These are phyloP conservation scores for Evansstolkia leycettana DNA, from an alignment of 495 filamentous ascomycete genomes.

Conservation along the genomic window DNA sequence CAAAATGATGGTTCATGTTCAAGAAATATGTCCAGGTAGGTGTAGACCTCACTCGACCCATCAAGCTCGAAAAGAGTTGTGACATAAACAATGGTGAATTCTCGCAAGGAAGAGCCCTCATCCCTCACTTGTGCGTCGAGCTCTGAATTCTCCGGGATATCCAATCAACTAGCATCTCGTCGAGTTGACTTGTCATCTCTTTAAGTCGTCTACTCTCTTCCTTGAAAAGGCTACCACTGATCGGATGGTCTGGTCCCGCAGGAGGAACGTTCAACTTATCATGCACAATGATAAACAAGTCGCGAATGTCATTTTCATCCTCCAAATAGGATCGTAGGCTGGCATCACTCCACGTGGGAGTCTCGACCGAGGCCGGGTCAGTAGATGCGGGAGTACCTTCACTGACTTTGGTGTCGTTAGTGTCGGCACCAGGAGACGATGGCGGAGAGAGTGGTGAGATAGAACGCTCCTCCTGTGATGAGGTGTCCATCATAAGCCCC, in stretches of 20 bases:
- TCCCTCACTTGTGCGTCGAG: conserved; percentile 6
- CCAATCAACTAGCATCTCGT: conserved; percentile 78
- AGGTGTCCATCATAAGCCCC: conserved; percentile 50
- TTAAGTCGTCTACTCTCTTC: conserved; percentile 71
- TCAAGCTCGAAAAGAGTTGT: too few relatives aligned
- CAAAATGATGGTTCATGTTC: conserved; percentile 5
- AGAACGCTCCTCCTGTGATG: conserved; percentile 49
- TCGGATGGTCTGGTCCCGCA: conserved; percentile 67
- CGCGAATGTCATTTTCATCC: conserved; percentile 79
- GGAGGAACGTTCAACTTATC: conserved; percentile 73
- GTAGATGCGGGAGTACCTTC: conserved; percentile 29
- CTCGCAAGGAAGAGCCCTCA: too few relatives aligned
- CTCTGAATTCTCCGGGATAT: conserved; percentile 43
- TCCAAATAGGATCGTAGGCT: conserved; percentile 82
- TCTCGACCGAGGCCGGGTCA: conserved; percentile 23
- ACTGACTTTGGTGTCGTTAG: conserved; percentile 15
- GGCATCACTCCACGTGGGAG: conserved; percentile 68
- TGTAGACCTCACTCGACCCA: too few relatives aligned
- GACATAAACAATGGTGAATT: too few relatives aligned
- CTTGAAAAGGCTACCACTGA: conserved; percentile 67
- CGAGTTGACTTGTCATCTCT: conserved; percentile 74
- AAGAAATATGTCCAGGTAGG: background rate
- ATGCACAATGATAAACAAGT: conserved; percentile 82
- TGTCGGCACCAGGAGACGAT: conserved; percentile 52
- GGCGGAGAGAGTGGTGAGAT: conserved; percentile 49